phyloP scores from a whole-genome alignment of 1,284 basidiomycete species.

The Apiotrichum gamsii region DNA sequence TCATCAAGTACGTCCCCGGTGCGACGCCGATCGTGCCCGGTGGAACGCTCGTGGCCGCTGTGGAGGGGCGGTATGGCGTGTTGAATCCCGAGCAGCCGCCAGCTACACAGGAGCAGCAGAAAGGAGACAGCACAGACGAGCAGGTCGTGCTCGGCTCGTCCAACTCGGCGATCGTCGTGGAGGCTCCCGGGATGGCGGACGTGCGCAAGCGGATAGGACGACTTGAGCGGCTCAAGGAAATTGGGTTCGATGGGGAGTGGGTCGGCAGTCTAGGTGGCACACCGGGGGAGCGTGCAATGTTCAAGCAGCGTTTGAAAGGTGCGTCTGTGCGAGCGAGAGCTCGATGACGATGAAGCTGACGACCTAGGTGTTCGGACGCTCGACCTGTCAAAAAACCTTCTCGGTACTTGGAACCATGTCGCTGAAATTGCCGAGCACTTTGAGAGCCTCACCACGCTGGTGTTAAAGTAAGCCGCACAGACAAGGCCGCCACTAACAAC shows the following conservation, averaged over 20 bases:
- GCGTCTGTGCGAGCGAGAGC: background rate
- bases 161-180: conserved; percentile 71
- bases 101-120: conserved; percentile 42
- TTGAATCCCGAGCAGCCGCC: background rate
- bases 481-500: conserved; percentile 2
- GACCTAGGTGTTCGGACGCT: conserved; percentile 64
- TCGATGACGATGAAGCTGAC: conserved; percentile 18
- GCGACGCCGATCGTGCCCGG: conserved; percentile 49
- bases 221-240: conserved; percentile 63
- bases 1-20: conserved; percentile 25
- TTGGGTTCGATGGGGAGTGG: conserved; percentile 65
- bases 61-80: conserved; percentile 61
- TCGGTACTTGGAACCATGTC: conserved; percentile 66
- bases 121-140: conserved; percentile 39
- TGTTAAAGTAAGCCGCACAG: conserved; percentile 60
- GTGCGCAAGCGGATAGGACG: conserved; percentile 64
- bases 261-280: conserved; percentile 55
- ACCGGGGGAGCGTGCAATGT: conserved; percentile 25
- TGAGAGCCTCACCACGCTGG: conserved; percentile 58
- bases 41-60: conserved; percentile 64
- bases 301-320: conserved; percentile 33
- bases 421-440: conserved; percentile 62
- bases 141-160: conserved; percentile 69
- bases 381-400: conserved; percentile 72
- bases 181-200: conserved; percentile 74